Percentiles rank a stretch among this genome's conserved stretches.
phyloP scores from a whole-genome alignment of 2,329 filamentous ascomycete genomes.

The Calonectria pteridis region DNA sequence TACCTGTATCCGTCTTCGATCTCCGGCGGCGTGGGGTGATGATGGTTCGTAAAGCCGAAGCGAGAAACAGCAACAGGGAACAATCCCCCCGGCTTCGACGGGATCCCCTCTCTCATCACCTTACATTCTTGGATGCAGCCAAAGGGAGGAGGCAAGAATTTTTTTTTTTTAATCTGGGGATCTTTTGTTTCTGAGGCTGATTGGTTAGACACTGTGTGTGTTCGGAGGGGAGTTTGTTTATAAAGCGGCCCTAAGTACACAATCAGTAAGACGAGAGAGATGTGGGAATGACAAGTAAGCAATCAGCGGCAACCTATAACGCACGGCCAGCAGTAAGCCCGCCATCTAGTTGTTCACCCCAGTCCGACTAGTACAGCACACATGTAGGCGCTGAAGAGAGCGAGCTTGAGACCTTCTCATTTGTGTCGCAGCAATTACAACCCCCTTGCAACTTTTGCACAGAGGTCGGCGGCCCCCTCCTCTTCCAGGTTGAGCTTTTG shows the following conservation, averaged over 20 bases:
- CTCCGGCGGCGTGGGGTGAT: constrained; percentile 41
- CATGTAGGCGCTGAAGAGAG: neutral
- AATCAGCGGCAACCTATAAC: constrained; percentile 2
- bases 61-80: constrained; percentile 9
- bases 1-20: constrained; percentile 27
- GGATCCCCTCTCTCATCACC: neutral
- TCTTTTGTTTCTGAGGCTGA: neutral
- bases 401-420: neutral
- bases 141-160: constrained; percentile 12
- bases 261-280: neutral
- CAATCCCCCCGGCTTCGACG: neutral
- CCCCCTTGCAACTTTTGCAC: neutral
- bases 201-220: neutral
- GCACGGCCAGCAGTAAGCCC: neutral
- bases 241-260: neutral
- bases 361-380: neutral
- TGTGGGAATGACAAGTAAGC: neutral
- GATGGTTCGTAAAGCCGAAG: constrained; percentile 29
- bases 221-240: neutral
- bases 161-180: neutral
- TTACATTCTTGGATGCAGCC: constrained; percentile 3
- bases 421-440: neutral
- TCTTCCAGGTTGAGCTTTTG: constrained; percentile 1
- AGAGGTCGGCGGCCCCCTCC: neutral
- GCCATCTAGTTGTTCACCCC: neutral